Evolutionary conservation across 2,329 filamentous ascomycete species (phyloP), one percentile per base, ranked within the genome.

Genomic region (Septoria linicola): DNA sequence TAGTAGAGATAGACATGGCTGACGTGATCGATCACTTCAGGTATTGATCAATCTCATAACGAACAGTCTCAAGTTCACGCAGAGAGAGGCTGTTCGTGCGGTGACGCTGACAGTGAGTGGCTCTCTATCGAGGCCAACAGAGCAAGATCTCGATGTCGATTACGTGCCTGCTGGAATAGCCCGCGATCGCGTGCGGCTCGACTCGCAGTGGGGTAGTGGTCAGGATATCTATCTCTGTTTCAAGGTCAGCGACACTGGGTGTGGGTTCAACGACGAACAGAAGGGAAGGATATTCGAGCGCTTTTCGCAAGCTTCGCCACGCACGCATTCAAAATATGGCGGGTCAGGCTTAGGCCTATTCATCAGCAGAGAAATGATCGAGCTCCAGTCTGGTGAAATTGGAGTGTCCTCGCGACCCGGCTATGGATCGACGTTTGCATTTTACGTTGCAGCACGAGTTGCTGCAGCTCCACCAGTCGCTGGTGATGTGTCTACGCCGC

Each of bases 331-430:
- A 16, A 79, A 84, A 54, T 88, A 1, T n/a, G n/a, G n/a, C n/a
- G n/a, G n/a, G n/a, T n/a, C n/a, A n/a, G n/a, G n/a, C n/a, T n/a
- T n/a, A n/a, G 85, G 85, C 0, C 72, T 88, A 0, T 87, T 86
- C 63, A 87, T 88, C 50, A 83, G 80, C 39, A 76, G 83, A 13
- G 76, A 82, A 27, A 74, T 88, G 13, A 82, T 82, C 2, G 83
- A 87, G 62, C 72, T 87, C 21, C 84, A 87, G 57, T 82, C 83
- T 16, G 85, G 85, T 1, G 78, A 82, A 36, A 86, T 88, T 25
- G 84, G 84, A 1, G 80, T 87, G 11, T 71, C 73, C 1, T 84
- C 82, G 0, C 66, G 73, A 36, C 75, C 76, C 50, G 82, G 79
- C 6, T 65, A 76, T 8, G 84, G 84, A 25, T 83, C 80, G 61